Evolutionary conservation across 441 rosid species (phyloP), one percentile per base, ranked within the genome.

Genomic region (Flueggea neowawraea): DNA sequence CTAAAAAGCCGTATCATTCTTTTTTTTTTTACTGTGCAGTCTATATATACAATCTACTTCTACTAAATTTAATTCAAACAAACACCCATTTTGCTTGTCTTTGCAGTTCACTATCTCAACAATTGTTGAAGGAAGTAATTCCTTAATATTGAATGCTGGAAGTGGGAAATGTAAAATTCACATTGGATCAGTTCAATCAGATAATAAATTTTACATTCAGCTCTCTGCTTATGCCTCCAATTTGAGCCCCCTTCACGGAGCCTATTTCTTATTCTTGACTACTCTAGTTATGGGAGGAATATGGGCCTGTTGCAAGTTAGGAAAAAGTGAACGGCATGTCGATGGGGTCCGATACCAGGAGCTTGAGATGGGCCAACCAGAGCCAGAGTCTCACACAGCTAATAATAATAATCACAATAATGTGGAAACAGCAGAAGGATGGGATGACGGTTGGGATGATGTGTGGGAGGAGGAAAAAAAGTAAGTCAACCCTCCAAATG

Each of bases 361-460:
- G 73, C 75, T 82, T 12, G 78, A 78, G 72, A 80, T 75, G 80
- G 82, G 54, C 36, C 70, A 58, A 47, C 61, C 77, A 14, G 62
- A 48, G 8, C 61, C 77, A 14, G 61, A 43, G 8, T 61, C 69
- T 6, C 16, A 63, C 9, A 31, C 68, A 4, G 66, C 57, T 43
- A 47, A 8, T 8, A 36, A 8, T 36, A 36, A 36, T 36, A 3
- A 36, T 36, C 7, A 8, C 41, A 59, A 9, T 16, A 52, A 58
- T 44, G 74, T 63, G 58, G 79, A 67, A 76, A 69, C 72, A 50
- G 55, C 51, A 11, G 76, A 62, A 16, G 77, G 69, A 16, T 83
- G 83, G 88, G 83, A 76, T 62, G 66, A 71, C 52, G 75, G 17
- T 55, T 83, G 88, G 88, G 78, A 62, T 65, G 78, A 75, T 57